A percentile compares a stretch with the other conserved stretches of the same genome.
Evolutionary conservation across 108 stramenopile species (phyloP).

Genomic region (Fragilaria radians): DNA sequence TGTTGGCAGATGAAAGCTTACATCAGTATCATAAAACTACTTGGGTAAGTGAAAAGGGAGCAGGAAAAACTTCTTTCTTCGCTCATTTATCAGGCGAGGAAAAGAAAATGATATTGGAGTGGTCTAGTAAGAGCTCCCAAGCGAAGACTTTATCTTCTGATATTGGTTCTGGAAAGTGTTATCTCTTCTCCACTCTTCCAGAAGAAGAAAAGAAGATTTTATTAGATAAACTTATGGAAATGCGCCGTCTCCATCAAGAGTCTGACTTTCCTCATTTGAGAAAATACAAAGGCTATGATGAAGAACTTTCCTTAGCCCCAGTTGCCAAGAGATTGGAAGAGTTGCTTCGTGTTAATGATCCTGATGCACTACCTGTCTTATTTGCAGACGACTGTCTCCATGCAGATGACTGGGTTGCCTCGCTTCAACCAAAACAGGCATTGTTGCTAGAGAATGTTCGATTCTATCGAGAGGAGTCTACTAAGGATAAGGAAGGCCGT

Average conservation of each 20-base stretch:
- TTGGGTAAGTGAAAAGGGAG: background rate
- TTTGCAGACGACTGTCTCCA: conserved; percentile 70
- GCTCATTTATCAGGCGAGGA: background rate
- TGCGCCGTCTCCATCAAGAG: conserved; percentile 11
- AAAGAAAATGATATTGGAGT: background rate
- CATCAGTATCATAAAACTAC: conserved; percentile 9
- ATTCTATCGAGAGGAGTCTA: conserved; percentile 87
- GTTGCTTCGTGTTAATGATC: conserved; percentile 65
- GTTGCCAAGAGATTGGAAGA: conserved; percentile 70
- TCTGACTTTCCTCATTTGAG: background rate
- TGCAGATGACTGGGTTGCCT: conserved; percentile 36
- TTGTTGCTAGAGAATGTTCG: conserved; percentile 93
- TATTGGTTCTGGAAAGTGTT: background rate
- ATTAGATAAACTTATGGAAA: conserved; percentile 1
- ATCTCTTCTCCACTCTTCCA: background rate
- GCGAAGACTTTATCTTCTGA: background rate
- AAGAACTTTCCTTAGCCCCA: conserved; percentile 70
- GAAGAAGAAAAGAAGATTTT: conserved; percentile 1
- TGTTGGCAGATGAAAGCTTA: conserved; percentile 32
- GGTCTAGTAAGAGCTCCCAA: background rate
- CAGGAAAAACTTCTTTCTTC: background rate
- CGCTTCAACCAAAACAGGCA: conserved; percentile 42
- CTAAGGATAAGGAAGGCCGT: conserved; percentile 39
- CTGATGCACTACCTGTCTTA: background rate
- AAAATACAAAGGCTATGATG: background rate